Evolutionary conservation across 176 grass and related monocot species (phyloP).

Genomic region (Avena eriantha): DNA sequence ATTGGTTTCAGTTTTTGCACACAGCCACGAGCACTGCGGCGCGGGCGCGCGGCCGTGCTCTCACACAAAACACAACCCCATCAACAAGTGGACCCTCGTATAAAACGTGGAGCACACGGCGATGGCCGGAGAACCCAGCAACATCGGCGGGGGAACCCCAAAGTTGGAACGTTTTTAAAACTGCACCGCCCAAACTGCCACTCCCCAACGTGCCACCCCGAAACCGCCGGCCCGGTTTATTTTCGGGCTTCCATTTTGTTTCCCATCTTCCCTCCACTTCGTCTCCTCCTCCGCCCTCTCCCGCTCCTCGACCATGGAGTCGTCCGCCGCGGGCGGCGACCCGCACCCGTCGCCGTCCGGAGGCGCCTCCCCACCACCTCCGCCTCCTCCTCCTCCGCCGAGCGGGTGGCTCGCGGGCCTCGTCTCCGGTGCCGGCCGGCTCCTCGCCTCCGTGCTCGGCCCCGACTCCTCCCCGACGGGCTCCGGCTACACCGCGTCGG

Average conservation of each 20-base stretch:
- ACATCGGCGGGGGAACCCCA: background rate
- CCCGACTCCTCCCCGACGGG: constrained; percentile 47
- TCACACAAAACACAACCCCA: background rate
- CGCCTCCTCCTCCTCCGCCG: background rate
- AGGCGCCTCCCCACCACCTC: constrained; percentile 29
- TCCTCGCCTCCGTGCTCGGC: constrained; percentile 69
- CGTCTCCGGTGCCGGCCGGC: constrained; percentile 64
- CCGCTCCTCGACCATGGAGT: constrained; percentile 37
- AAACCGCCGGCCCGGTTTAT: background rate
- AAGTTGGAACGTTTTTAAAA: constrained; percentile 32
- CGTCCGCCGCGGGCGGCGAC: constrained; percentile 45
- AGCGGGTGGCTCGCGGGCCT: constrained; percentile 66
- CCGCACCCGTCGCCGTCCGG: constrained; percentile 23
- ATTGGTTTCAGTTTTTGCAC: no score
- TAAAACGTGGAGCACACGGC: background rate
- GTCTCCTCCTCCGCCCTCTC: background rate
- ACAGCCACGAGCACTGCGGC: no score
- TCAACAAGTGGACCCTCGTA: background rate
- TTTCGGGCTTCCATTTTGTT: constrained; percentile 16
- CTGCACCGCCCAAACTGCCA: background rate
- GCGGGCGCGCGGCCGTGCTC: no score
- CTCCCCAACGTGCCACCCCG: background rate
- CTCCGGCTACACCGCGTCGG: constrained; percentile 48
- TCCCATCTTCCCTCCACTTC: constrained; percentile 34
- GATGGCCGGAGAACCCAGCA: background rate